Base-by-base conservation (phyloP, 768 basidiomycete genomes). In the Suillus lakei region DNA sequence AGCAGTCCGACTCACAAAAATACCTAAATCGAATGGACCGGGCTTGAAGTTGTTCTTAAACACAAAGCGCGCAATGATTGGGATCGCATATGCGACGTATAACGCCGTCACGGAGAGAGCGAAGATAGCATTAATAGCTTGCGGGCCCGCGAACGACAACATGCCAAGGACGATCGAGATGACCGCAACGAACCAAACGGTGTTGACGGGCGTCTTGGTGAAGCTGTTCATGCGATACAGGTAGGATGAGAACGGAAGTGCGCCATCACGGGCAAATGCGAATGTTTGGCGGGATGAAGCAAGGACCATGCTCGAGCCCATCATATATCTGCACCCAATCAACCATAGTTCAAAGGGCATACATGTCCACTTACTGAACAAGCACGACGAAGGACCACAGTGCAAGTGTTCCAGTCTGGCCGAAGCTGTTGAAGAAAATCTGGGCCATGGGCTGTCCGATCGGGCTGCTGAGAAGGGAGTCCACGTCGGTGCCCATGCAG, bases 111-210 rank as follows among this genome's bases (percentile, higher is more conserved):
- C 79, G 1, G 79, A 81, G 13, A 87, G 71, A 1, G 85, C 73
- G 70, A 90, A 90, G 66, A 90, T 78, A 3, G 88, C 88, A 62
- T 82, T 78, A 71, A 87, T 86, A 5, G 88, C 88, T 34, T 79
- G 77, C 15, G 83, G 60, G 21, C 88, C 87, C 0, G 88, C 85
- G 38, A 89, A 86, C 18, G 82, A 78, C 30, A 90, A 77, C 23
- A 85, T 70, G 4, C 86, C 87, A 4, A 90, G 79, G 8, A 84
- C 70, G 6, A 81, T 70, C 0, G 85, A 70, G 21, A 75, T 55
- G 5, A 70, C 55, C 7, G 77, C 81, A 2, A 80, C 75, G 64
- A 84, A 85, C 85, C 86, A 88, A 32, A 88, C 88, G 5, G 85
- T 83, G 70, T 87, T 84, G 26, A 87, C 83, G 0, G 88, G 89